Conservation (phyloP, 306 rosid species). For the Arachis hypogaea region DNA sequence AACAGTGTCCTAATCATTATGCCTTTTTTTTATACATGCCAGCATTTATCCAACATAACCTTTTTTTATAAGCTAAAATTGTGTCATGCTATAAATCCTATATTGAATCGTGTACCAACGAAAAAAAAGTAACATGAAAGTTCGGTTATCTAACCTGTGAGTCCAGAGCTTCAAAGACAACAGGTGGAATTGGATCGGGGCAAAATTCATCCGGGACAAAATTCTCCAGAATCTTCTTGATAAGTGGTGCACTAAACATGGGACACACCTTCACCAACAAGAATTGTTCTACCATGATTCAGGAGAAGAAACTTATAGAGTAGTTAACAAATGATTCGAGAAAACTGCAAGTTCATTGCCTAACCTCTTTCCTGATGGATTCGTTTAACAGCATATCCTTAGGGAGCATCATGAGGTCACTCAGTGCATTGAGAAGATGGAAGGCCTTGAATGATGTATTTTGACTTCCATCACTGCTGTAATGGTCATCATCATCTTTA, state of each 20-base stretch:
- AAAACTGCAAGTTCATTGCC: conserved; percentile 33
- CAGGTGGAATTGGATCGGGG: conserved; percentile 82
- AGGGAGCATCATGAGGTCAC: conserved; percentile 98
- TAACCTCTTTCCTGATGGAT: conserved; percentile 90
- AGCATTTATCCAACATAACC: neutral
- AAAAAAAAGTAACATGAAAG: neutral
- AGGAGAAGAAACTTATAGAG: conserved; percentile 17
- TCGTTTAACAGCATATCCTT: conserved; percentile 86
- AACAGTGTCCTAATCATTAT: neutral
- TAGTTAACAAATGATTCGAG: conserved; percentile 7
- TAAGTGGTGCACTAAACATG: conserved; percentile 70
- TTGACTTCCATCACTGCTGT: conserved; percentile 48
- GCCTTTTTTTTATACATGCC: neutral
- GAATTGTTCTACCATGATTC: conserved; percentile 31
- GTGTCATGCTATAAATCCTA: neutral
- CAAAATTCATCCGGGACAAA: conserved; percentile 93
- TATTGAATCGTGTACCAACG: conserved; percentile 9
- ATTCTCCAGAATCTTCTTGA: conserved; percentile 72
- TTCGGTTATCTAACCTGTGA: conserved; percentile 63
- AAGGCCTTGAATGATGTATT: conserved; percentile 76
- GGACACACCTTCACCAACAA: conserved; percentile 83
- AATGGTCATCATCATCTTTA: conserved; percentile 46
- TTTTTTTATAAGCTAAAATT: neutral
- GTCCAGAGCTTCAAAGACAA: conserved; percentile 70
- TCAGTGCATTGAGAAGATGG: conserved; percentile 84